phyloP scores from a whole-genome alignment of 257 asterid genomes.

The Anisodus acutangulus region DNA sequence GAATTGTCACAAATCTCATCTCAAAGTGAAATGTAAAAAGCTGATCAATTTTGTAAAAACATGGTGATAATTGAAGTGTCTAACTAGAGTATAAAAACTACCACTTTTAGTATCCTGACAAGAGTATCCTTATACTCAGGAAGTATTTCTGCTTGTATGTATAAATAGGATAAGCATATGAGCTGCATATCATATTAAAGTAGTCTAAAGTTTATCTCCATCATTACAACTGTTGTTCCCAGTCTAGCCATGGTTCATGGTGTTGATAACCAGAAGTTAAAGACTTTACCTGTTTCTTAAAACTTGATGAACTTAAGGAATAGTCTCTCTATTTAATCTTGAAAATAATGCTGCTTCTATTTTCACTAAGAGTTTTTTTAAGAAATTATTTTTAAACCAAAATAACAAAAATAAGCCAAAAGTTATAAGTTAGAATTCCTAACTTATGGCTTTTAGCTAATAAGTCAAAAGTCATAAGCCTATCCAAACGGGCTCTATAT shows the following conservation, averaged over 20 bases:
- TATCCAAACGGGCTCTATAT: not conserved
- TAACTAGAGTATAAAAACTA: not conserved
- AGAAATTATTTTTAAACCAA: too few species aligned
- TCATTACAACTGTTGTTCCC: conserved; percentile 76
- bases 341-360: not conserved
- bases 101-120: not conserved
- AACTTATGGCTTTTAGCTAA: too few species aligned
- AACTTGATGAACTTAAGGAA: not conserved
- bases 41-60: too few species aligned
- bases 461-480: too few species aligned
- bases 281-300: not conserved
- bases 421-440: too few species aligned
- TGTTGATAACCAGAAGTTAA: conserved; percentile 78
- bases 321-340: not conserved
- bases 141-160: conserved; percentile 13
- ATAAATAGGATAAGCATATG: not conserved
- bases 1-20: too few species aligned
- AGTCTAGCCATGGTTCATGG: conserved; percentile 77
- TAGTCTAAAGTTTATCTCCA: conserved; percentile 25
- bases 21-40: too few species aligned
- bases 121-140: not conserved
- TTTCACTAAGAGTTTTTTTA: too few species aligned
- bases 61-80: not conserved
- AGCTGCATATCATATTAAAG: not conserved
- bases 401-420: too few species aligned